phyloP scores from a whole-genome alignment of 2,329 filamentous ascomycete genomes.

The Microsporum canis region DNA sequence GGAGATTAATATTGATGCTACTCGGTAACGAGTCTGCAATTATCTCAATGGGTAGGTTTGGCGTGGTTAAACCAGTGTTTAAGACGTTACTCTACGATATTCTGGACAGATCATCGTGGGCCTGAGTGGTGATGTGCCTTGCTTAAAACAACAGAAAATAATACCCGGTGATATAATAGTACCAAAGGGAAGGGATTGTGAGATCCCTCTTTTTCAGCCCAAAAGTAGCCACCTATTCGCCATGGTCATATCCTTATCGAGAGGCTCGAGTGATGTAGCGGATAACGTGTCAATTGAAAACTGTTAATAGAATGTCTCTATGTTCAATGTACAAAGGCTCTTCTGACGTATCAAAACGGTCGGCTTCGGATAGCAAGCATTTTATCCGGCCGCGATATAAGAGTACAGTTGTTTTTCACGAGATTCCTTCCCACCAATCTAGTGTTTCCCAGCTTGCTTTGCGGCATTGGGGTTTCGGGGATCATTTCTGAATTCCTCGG shows the following conservation, averaged over 20 bases:
- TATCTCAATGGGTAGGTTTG: too few relatives aligned
- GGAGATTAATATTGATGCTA: too few relatives aligned
- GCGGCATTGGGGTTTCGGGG: slow-evolving; percentile 57
- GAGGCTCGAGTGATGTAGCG: background rate
- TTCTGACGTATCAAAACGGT: slow-evolving; percentile 4
- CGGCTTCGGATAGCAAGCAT: background rate
- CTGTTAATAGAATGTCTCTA: slow-evolving; percentile 9
- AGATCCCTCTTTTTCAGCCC: too few relatives aligned
- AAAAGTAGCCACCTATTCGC: background rate
- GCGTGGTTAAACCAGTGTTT: too few relatives aligned
- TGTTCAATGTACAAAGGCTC: slow-evolving; percentile 16
- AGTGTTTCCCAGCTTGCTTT: slow-evolving; percentile 25
- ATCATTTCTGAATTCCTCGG: slow-evolving; percentile 94
- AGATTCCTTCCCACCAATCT: slow-evolving; percentile 14
- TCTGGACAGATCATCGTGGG: too few relatives aligned
- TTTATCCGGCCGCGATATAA: background rate
- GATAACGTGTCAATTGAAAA: background rate
- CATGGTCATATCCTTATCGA: background rate
- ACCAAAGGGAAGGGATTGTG: background rate
- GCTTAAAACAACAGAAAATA: too few relatives aligned
- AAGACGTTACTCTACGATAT: too few relatives aligned
- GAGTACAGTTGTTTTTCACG: slow-evolving; percentile 3
- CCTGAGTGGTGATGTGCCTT: too few relatives aligned
- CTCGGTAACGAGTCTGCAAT: too few relatives aligned
- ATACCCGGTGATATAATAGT: background rate